Evolutionary conservation across 2,329 filamentous ascomycete species (phyloP).

Genomic region (Xylaria hypoxylon): DNA sequence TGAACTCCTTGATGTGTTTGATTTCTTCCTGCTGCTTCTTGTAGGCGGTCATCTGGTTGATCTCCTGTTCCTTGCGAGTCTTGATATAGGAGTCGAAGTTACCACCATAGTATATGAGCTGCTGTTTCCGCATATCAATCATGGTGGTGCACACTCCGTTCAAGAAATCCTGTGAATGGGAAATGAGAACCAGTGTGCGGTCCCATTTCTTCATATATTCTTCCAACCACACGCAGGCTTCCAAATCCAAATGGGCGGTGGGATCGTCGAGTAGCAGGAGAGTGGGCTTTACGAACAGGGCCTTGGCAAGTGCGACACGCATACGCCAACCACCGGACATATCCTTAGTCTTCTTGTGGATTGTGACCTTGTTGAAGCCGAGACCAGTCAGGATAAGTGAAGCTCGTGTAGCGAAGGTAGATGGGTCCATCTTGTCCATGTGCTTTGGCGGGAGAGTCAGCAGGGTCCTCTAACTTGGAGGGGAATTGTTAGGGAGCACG

Average conservation of each 20-base stretch:
- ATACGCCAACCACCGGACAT: conserved; percentile 99
- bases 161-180: conserved; percentile 98
- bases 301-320: conserved; percentile 97
- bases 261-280: conserved; percentile 97
- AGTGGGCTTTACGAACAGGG: conserved; percentile 97
- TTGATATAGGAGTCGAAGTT: conserved; percentile 99
- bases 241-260: conserved; percentile 98
- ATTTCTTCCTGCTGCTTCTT: conserved; percentile 99
- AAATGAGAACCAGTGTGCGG: conserved; percentile 93
- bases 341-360: conserved; percentile 99
- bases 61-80: conserved; percentile 92
- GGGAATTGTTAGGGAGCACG: conserved; percentile 51
- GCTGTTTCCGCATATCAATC: conserved; percentile 95
- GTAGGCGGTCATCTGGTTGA: conserved; percentile 99
- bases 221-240: conserved; percentile 99
- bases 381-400: conserved; percentile 98
- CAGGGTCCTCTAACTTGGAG: not conserved
- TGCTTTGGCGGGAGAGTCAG: conserved; percentile 67
- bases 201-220: conserved; percentile 99
- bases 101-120: conserved; percentile 97
- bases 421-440: conserved; percentile 99
- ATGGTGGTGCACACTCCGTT: conserved; percentile 99
- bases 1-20: conserved; percentile 99
- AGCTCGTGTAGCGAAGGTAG: conserved; percentile 94
- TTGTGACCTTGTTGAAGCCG: conserved; percentile 98